A percentile compares a stretch with the other conserved stretches of the same genome.
Evolutionary conservation across 768 basidiomycete genomes (phyloP).

Genomic region (Grammothele lineata): DNA sequence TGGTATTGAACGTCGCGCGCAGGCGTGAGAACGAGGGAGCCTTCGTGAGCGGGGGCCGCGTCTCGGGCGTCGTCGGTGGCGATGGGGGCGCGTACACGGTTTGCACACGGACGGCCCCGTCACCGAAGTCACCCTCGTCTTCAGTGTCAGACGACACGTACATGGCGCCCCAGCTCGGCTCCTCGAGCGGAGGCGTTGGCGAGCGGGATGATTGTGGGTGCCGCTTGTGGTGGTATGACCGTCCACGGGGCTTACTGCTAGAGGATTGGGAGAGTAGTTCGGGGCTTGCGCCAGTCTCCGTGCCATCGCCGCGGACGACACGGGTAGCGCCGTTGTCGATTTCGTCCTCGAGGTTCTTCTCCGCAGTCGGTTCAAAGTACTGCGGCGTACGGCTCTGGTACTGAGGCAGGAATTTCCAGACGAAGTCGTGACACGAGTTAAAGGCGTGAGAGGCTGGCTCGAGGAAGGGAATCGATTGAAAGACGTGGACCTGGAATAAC

Average conservation of each 20-base stretch:
- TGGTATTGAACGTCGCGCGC: conserved; percentile 19
- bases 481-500: conserved; percentile 71
- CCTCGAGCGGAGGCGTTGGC: conserved; percentile 20
- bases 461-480: conserved; percentile 84
- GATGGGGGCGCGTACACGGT: not conserved
- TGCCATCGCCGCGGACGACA: conserved; percentile 73
- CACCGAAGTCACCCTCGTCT: conserved; percentile 20
- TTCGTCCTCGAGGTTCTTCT: conserved; percentile 62
- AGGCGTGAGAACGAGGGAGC: conserved; percentile 13
- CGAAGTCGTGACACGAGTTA: conserved; percentile 65
- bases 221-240: conserved; percentile 21
- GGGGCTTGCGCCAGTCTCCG: conserved; percentile 36
- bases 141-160: conserved; percentile 24
- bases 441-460: conserved; percentile 63
- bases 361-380: conserved; percentile 48
- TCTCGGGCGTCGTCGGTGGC: not conserved
- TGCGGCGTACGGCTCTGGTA: conserved; percentile 47
- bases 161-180: conserved; percentile 51
- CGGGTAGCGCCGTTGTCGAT: conserved; percentile 63
- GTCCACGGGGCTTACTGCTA: conserved; percentile 6
- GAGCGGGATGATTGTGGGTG: conserved; percentile 4
- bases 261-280: conserved; percentile 6
- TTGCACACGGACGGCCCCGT: conserved; percentile 2
- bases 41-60: not conserved
- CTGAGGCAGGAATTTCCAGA: conserved; percentile 53